Evolutionary conservation across 202 grass and related monocot genomes (phyloP).

Genomic region (Saccharum hybrid): DNA sequence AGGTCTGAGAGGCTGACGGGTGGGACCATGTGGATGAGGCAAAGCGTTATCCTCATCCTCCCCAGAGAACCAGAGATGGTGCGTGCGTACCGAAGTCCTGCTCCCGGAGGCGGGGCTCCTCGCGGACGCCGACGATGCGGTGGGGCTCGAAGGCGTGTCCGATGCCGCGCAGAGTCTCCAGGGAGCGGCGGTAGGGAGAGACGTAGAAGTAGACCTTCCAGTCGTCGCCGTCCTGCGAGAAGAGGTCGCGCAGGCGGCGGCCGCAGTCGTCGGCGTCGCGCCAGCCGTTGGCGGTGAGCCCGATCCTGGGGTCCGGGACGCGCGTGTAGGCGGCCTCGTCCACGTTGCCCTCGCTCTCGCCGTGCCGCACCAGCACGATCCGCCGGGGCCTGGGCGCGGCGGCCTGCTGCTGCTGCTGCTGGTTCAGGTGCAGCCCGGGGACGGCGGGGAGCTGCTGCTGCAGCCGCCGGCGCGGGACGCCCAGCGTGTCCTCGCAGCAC

Average conservation of each 20-base stretch:
- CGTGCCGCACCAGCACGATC: constrained; percentile 79
- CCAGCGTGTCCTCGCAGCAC: constrained; percentile 70
- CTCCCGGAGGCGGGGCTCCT: constrained; percentile 53
- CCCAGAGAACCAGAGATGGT: too few species aligned
- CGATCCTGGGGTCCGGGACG: constrained; percentile 75
- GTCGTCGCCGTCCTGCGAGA: constrained; percentile 12
- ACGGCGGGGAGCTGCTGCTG: neutral
- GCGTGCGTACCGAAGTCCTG: constrained; percentile 71
- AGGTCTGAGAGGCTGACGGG: neutral
- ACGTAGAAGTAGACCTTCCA: constrained; percentile 95
- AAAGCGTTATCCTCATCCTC: too few species aligned
- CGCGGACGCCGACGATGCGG: constrained; percentile 72
- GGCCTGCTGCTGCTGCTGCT: neutral
- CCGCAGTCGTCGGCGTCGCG: neutral
- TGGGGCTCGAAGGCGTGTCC: constrained; percentile 57
- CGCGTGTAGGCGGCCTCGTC: constrained; percentile 76
- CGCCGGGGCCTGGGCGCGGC: constrained; percentile 38
- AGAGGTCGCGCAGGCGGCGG: constrained; percentile 18
- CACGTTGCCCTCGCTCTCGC: constrained; percentile 88
- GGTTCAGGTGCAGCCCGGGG: constrained; percentile 28
- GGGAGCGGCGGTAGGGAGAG: constrained; percentile 68
- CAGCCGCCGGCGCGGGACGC: constrained; percentile 24
- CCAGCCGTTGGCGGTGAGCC: constrained; percentile 59
- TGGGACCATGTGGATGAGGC: neutral
- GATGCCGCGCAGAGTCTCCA: constrained; percentile 71